Conservation (phyloP, 2,329 filamentous ascomycete genomes). For the Colletotrichum noveboracense region DNA sequence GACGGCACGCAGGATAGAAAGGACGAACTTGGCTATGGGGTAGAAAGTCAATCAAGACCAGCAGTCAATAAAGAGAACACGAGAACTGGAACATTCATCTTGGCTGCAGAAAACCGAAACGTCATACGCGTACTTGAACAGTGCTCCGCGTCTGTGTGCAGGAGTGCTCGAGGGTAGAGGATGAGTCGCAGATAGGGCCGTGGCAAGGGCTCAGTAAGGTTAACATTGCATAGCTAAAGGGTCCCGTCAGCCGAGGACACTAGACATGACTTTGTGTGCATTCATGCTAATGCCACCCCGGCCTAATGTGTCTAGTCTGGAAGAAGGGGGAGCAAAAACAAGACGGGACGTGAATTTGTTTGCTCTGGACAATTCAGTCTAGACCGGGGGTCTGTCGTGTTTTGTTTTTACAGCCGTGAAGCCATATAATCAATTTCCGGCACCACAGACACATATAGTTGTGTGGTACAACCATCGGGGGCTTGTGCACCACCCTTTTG, state of each 20-base stretch:
- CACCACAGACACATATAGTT: not conserved
- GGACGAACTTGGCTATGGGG: not conserved
- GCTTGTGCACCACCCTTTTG: not conserved
- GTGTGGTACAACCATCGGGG: not conserved
- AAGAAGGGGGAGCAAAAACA: not conserved
- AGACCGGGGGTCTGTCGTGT: not conserved
- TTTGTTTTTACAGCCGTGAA: not conserved
- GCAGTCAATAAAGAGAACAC: not conserved
- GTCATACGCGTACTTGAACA: conserved; percentile 5
- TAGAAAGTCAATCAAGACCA: not conserved
- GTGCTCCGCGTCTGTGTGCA: not conserved
- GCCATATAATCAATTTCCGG: not conserved
- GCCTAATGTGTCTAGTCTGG: not conserved
- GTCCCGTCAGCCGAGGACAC: not conserved
- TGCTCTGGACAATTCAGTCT: not conserved
- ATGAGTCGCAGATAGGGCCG: not conserved
- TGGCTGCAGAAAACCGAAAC: conserved; percentile 11
- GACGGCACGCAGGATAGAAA: not conserved
- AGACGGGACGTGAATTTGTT: not conserved
- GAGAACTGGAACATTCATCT: not conserved
- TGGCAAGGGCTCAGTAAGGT: not conserved
- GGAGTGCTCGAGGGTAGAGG: not conserved
- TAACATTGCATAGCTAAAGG: not conserved
- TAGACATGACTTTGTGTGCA: not conserved
- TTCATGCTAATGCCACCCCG: not conserved